Conservation (phyloP, 768 basidiomycete genomes). For the Mycena indigotica region DNA sequence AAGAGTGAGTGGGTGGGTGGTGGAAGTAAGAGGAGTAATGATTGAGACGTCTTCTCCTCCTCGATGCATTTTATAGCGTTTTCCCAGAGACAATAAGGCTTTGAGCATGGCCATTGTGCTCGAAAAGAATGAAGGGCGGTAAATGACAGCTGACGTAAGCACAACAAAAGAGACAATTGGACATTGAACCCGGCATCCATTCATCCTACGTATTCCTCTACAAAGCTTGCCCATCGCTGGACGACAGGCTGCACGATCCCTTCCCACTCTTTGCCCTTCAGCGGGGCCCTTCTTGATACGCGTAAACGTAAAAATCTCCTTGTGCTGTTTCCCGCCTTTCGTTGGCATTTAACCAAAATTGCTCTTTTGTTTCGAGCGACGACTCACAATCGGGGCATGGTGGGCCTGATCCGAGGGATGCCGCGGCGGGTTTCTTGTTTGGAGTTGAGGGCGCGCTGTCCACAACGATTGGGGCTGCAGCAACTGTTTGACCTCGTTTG, state of each 20-base stretch:
- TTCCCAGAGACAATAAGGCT: too few relatives aligned
- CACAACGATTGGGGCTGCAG: slow-evolving; percentile 20
- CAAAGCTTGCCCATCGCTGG: slow-evolving; percentile 75
- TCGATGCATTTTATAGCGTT: too few relatives aligned
- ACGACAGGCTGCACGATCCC: slow-evolving; percentile 72
- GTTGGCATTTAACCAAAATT: slow-evolving; percentile 10
- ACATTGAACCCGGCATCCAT: too few relatives aligned
- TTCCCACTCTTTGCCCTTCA: slow-evolving; percentile 75
- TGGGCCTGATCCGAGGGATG: slow-evolving; percentile 23
- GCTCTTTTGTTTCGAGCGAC: not conserved
- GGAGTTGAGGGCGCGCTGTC: slow-evolving; percentile 22
- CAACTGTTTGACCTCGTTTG: slow-evolving; percentile 24
- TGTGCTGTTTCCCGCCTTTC: slow-evolving; percentile 63
- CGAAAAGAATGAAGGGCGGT: too few relatives aligned
- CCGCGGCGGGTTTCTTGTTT: slow-evolving; percentile 26
- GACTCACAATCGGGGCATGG: slow-evolving; percentile 43
- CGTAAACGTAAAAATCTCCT: slow-evolving; percentile 78
- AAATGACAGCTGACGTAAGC: too few relatives aligned
- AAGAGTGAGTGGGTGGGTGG: slow-evolving; percentile 15
- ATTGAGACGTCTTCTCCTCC: too few relatives aligned
- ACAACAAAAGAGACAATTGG: too few relatives aligned
- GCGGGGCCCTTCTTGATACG: slow-evolving; percentile 52
- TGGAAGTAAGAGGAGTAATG: not conserved
- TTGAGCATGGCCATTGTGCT: too few relatives aligned
- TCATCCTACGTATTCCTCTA: slow-evolving; percentile 41